Evolutionary conservation across 176 grass and related monocot species (phyloP).

Genomic region (Bonia amplexicaulis): DNA sequence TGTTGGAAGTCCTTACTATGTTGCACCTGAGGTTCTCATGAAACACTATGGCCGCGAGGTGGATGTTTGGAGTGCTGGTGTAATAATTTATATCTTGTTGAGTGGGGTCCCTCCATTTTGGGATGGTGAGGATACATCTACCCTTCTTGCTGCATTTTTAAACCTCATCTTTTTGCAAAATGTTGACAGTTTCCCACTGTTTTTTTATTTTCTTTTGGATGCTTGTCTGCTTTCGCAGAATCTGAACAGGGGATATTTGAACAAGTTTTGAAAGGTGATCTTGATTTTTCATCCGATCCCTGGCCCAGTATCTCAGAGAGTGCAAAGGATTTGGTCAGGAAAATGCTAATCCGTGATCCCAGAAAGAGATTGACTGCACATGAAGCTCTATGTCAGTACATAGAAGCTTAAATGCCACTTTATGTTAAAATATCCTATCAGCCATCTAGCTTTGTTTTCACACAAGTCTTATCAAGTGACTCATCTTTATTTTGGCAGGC

Average conservation of each 20-base stretch:
- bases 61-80: constrained; percentile 75
- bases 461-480: not conserved
- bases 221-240: constrained; percentile 33
- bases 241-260: constrained; percentile 78
- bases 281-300: constrained; percentile 55
- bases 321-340: constrained; percentile 71
- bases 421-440: not conserved
- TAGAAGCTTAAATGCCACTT: not conserved
- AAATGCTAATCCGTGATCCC: constrained; percentile 58
- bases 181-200: not conserved
- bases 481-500: constrained; percentile 40
- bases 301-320: constrained; percentile 68
- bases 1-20: constrained; percentile 84
- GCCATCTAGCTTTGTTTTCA: constrained; percentile 1
- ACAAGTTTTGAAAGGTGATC: constrained; percentile 54
- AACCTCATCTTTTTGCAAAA: constrained; percentile 5
- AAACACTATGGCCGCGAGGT: constrained; percentile 55
- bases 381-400: constrained; percentile 60
- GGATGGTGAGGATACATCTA: constrained; percentile 51
- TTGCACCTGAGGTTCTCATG: constrained; percentile 67
- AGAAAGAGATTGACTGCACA: constrained; percentile 70
- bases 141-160: not conserved
- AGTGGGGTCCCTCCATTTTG: constrained; percentile 80
- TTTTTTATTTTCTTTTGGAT: constrained; percentile 15
- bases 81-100: constrained; percentile 71